phyloP scores from a whole-genome alignment of 352 stramenopile species.

The Phytophthora crassamura region DNA sequence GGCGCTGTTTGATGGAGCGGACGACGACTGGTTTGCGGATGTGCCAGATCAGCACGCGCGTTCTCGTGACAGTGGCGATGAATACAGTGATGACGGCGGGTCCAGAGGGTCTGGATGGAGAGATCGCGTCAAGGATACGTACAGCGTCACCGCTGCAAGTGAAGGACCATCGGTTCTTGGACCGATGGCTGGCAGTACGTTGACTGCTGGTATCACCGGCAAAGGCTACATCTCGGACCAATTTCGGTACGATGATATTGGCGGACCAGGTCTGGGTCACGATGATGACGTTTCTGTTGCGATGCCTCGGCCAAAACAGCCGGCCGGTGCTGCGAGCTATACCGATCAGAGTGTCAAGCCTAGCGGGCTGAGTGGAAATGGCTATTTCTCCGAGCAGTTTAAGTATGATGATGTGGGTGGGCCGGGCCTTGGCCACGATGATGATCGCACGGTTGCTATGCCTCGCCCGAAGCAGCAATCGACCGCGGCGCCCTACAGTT shows the following conservation, averaged over 20 bases:
- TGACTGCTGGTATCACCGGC: slow-evolving; percentile 32
- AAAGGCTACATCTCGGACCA: slow-evolving; percentile 47
- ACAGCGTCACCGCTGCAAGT: slow-evolving; percentile 24
- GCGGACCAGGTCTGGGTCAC: slow-evolving; percentile 29
- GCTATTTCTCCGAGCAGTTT: slow-evolving; percentile 41
- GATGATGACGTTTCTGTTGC: slow-evolving; percentile 24
- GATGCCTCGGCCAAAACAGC: slow-evolving; percentile 36
- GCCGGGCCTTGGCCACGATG: slow-evolving; percentile 35
- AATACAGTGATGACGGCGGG: slow-evolving; percentile 16
- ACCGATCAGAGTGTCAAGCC: slow-evolving; percentile 17
- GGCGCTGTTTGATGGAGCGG: slow-evolving; percentile 54
- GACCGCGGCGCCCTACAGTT: slow-evolving; percentile 8
- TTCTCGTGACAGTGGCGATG: slow-evolving; percentile 18
- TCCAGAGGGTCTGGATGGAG: slow-evolving; percentile 36
- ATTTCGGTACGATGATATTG: slow-evolving; percentile 41
- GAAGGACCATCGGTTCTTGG: slow-evolving; percentile 16
- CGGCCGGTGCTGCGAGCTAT: neutral
- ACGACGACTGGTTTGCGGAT: slow-evolving; percentile 76
- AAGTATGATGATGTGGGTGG: slow-evolving; percentile 36
- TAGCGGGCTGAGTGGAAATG: slow-evolving; percentile 22
- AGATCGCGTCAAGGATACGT: slow-evolving; percentile 38
- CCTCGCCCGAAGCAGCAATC: slow-evolving; percentile 31
- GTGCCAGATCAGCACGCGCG: slow-evolving; percentile 17
- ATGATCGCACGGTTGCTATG: slow-evolving; percentile 32
- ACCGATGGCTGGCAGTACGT: slow-evolving; percentile 13